Evolutionary conservation across 2,329 filamentous ascomycete genomes (phyloP).

Genomic region (Beauveria sp.): DNA sequence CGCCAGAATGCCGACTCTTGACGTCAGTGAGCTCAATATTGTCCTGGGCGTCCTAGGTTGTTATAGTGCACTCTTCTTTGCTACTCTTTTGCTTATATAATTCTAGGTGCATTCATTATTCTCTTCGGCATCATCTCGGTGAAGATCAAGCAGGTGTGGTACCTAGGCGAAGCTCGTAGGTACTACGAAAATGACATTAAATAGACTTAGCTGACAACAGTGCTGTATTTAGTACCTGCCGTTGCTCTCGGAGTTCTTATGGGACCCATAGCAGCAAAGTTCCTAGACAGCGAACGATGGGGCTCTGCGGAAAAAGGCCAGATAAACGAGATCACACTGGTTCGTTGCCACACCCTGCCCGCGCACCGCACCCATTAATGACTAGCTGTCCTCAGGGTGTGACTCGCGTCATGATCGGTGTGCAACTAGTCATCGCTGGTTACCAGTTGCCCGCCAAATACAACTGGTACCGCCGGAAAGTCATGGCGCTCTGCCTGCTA

Average conservation of each 20-base stretch:
- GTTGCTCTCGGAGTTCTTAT: conserved; percentile 46
- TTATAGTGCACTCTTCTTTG: conserved; percentile 6
- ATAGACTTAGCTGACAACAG: not conserved
- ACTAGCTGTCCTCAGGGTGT: conserved; percentile 29
- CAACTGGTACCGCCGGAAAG: conserved; percentile 38
- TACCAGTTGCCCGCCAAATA: conserved; percentile 55
- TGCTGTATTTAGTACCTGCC: conserved; percentile 40
- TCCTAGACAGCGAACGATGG: conserved; percentile 39
- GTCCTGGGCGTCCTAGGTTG: conserved; percentile 38
- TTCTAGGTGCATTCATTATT: conserved; percentile 36
- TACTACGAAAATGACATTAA: conserved; percentile 2
- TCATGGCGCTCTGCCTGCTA: conserved; percentile 47
- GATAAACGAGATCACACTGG: conserved; percentile 31
- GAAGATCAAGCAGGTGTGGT: conserved; percentile 46
- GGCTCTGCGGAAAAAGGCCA: conserved; percentile 26
- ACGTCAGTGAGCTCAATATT: conserved; percentile 46
- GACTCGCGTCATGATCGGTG: conserved; percentile 52
- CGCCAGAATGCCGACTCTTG: conserved; percentile 23
- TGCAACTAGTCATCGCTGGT: conserved; percentile 56
- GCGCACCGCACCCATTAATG: not conserved
- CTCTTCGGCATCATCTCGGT: conserved; percentile 43
- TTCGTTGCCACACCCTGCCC: conserved; percentile 13
- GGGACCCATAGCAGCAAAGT: conserved; percentile 46
- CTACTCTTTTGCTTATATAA: conserved; percentile 3
- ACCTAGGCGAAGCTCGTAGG: conserved; percentile 46